Evolutionary conservation across 441 rosid genomes (phyloP), one percentile per base, ranked within the genome.

Genomic region (Euphorbia schlechtendalii): DNA sequence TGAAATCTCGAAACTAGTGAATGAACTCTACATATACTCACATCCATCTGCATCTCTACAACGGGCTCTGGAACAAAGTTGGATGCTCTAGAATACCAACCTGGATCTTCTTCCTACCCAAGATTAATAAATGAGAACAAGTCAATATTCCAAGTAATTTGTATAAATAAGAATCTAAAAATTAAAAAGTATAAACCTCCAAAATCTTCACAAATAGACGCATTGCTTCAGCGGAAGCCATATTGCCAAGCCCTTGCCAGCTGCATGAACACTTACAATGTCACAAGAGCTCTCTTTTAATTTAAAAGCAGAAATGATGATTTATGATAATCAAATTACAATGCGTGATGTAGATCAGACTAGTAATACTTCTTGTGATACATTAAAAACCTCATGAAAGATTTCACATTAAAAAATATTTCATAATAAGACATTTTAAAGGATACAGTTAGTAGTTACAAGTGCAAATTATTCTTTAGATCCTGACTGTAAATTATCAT

Each of bases 211-310:
- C 98, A 81, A 95, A 95, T 59, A 95, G 99, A 60, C 97, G 98
- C 99, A 96, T 96, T n/a, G 98, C 98, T 82, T 92, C 99, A 30
- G 96, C 80, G 41, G 91, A 67, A 54, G 82, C 88, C 99, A 96
- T 92, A 73, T 81, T 82, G 59, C 90, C 98, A 17, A 96, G 97
- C 69, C 88, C 93, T 73, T 95, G 83, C 99, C 99, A 92, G 76
- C 99, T 92, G 80, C 82, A 78, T 3, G 72, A 65, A 66, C 20
- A 59, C 64, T 22, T 67, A 53, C 52, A 43, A 24, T 48, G 64
- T 78, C 45, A 72, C 63, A 52, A 65, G 45, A 22, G 32, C 28
- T 6, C 38, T 56, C 14, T 28, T 40, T 56, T 56, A 34, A 61
- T 38, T 62, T 13, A 74, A 56, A 43, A 59, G 34, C 25, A 17